Percentiles rank a stretch among this genome's conserved stretches.
These are phyloP conservation scores for Cercophora scortea DNA, from an alignment of 495 filamentous ascomycete genomes.

Conservation along the genomic window DNA sequence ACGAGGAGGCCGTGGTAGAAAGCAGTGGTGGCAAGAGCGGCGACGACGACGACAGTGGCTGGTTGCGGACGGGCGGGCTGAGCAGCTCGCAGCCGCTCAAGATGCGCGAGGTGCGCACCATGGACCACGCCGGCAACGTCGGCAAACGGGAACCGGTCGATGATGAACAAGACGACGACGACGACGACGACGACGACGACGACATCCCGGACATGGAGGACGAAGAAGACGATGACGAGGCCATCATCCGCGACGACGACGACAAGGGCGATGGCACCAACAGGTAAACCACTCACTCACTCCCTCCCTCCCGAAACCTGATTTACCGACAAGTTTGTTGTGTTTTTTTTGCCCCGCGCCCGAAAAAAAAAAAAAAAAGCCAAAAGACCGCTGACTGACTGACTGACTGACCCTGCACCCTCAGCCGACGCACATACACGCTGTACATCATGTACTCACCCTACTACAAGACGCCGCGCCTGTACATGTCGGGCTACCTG, in stretches of 20 bases:
- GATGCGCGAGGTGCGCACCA: slow-evolving; percentile 71
- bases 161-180: slow-evolving; percentile 87
- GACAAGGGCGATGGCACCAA: slow-evolving; percentile 50
- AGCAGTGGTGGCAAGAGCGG: slow-evolving; percentile 57
- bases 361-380: no score
- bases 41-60: slow-evolving; percentile 73
- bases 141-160: slow-evolving; percentile 66
- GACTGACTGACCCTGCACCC: not conserved
- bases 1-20: slow-evolving; percentile 74
- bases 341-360: no score
- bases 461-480: slow-evolving; percentile 92
- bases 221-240: slow-evolving; percentile 60
- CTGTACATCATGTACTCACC: slow-evolving; percentile 97
- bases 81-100: slow-evolving; percentile 64
- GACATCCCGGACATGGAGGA: slow-evolving; percentile 95
- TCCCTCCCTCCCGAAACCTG: not conserved
- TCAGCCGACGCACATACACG: slow-evolving; percentile 83
- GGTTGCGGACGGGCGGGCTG: slow-evolving; percentile 78
- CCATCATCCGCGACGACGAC: slow-evolving; percentile 85
- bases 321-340: no score
- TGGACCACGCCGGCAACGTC: slow-evolving; percentile 72
- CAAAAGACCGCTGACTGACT: no score
- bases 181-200: slow-evolving; percentile 98
- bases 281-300: slow-evolving; percentile 48
- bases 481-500: slow-evolving; percentile 88